A percentile compares a stretch with the other conserved stretches of the same genome.
Conservation (phyloP, 805 yeast species). For the Saccharomyces mikatae region DNA sequence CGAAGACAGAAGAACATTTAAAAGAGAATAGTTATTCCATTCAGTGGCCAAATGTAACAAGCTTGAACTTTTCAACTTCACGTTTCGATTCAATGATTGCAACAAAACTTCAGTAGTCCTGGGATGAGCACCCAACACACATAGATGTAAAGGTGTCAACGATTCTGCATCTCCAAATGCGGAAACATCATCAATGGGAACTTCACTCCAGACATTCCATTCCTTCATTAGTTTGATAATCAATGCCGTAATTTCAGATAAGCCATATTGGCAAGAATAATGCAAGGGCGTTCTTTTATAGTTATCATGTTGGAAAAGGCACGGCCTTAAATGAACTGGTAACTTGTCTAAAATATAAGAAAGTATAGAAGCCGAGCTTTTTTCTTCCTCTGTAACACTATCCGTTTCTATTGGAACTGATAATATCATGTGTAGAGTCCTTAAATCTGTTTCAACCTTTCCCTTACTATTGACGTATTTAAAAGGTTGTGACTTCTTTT, state of each 20-base stretch:
- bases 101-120: conserved; percentile 58
- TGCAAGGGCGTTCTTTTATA: conserved; percentile 82
- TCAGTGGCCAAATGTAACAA: conserved; percentile 46
- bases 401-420: conserved; percentile 10
- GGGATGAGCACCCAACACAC: conserved; percentile 79
- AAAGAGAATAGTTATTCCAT: not conserved
- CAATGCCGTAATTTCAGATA: conserved; percentile 51
- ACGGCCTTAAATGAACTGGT: conserved; percentile 44
- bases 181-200: conserved; percentile 47
- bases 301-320: conserved; percentile 60
- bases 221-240: conserved; percentile 47
- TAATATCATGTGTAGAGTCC: conserved; percentile 5
- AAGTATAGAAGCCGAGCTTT: not conserved
- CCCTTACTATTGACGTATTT: conserved; percentile 1
- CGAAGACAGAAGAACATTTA: conserved; percentile 39
- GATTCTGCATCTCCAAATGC: conserved; percentile 68
- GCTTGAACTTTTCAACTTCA: conserved; percentile 42
- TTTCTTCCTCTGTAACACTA: conserved; percentile 32
- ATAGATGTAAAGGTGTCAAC: conserved; percentile 73
- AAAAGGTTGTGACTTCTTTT: conserved; percentile 12
- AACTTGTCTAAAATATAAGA: conserved; percentile 49
- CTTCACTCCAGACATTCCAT: conserved; percentile 50
- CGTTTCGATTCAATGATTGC: conserved; percentile 33
- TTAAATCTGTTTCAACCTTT: not conserved
- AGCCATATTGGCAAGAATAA: conserved; percentile 82